Conservation (phyloP, 352 stramenopile genomes). For the Phytophthora agathidicida region DNA sequence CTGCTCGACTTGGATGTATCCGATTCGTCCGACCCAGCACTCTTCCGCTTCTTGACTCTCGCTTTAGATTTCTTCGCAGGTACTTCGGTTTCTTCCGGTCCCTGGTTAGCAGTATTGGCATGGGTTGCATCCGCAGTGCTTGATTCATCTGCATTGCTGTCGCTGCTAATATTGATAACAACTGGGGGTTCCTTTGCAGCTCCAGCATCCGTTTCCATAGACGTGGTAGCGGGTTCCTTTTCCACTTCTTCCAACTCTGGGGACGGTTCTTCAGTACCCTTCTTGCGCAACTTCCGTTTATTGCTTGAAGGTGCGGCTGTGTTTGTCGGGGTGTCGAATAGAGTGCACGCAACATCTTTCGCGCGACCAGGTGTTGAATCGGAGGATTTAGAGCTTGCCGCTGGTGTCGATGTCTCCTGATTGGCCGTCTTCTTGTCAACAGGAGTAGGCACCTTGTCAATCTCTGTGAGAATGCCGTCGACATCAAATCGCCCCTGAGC, state of each 20-base stretch:
- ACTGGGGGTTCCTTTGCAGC: conserved; percentile 18
- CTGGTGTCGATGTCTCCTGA: conserved; percentile 9
- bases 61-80: conserved; percentile 25
- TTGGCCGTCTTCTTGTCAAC: conserved; percentile 36
- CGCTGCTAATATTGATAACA: conserved; percentile 27
- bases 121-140: conserved; percentile 5
- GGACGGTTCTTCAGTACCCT: conserved; percentile 13
- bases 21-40: conserved; percentile 17
- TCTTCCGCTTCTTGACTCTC: conserved; percentile 42
- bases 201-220: conserved; percentile 13
- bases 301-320: conserved; percentile 17
- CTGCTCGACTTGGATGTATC: conserved; percentile 13
- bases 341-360: conserved; percentile 48
- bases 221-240: conserved; percentile 26
- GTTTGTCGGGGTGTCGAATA: conserved; percentile 67
- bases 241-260: conserved; percentile 23
- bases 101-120: conserved; percentile 1
- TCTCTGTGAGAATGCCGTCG: conserved; percentile 58
- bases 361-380: conserved; percentile 14
- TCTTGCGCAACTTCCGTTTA: conserved; percentile 28
- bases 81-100: conserved; percentile 19
- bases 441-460: conserved; percentile 55
- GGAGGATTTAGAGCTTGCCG: conserved; percentile 11
- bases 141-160: conserved; percentile 31
- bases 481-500: conserved; percentile 56